Base-by-base conservation (phyloP, 148 eudicot genomes). In the Beta vulgaris region DNA sequence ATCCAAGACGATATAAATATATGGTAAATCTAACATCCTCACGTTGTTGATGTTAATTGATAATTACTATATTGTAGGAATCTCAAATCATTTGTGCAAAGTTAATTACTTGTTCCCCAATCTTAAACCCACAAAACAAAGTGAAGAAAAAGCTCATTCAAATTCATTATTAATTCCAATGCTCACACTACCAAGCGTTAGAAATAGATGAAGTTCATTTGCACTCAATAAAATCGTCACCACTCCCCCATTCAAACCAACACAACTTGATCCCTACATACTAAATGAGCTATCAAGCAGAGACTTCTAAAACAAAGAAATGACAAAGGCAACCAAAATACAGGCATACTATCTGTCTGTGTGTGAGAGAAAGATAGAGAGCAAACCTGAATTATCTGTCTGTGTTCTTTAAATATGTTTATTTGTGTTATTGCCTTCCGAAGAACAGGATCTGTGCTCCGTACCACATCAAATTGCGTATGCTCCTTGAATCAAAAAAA, bases 381-480 rank as follows among this genome's bases (percentile, higher is more conserved):
- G 76, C 80, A 55, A 48, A 91, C 98, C 97, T 93, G 98, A 74
- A 93, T 88, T 77, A 97, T 90, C 73, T 93, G 98, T 58, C 98
- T 83, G 70, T 93, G 98, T 67, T 93, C 90, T 81, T 87, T 93
- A 78, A 73, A 85, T 58, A 93, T 87, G 74, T 88, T 88, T 77
- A 93, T 87, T 62, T 89, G 85, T 32, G 90, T 86, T 21, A 83
- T 91, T 70, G 88, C 91, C 76, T 90, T 90, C 76, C 85, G 91
- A 69, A 84, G 86, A 40, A 84, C 92, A 18, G 88, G 86, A 70
- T 85, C 87, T 5, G 86, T 69, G 82, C 97, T 88, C 81, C 78
- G 84, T 73, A 91, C 91, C 72, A 93, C 87, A 75, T 91, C 95
- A 83, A 88, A 93, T 68, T 93, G 93, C 42, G 75, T 74, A 78